Percentiles rank a stretch among this genome's conserved stretches.
These are phyloP conservation scores for Kockiozyma suomiensis DNA, from an alignment of 805 yeast species.

Conservation along the genomic window DNA sequence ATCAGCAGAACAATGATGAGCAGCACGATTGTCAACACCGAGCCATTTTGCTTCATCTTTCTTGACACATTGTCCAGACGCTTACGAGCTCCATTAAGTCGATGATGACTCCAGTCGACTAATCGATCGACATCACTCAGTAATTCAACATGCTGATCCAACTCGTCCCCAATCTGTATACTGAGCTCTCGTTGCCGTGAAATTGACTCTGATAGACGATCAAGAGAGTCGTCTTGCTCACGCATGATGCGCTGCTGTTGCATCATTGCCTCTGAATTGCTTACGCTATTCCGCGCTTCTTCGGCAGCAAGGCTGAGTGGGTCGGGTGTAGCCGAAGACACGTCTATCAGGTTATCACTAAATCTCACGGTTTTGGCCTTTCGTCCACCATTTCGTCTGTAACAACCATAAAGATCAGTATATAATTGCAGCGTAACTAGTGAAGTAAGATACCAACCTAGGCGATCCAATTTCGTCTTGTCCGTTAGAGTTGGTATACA, in stretches of 20 bases:
- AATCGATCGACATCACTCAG: conserved; percentile 46
- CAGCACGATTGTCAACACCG: conserved; percentile 42
- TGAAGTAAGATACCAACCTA: conserved; percentile 2
- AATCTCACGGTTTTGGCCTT: conserved; percentile 38
- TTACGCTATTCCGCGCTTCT: conserved; percentile 26
- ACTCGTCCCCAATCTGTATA: conserved; percentile 45
- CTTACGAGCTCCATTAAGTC: conserved; percentile 43
- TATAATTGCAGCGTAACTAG: too few species aligned
- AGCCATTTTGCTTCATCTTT: conserved; percentile 43
- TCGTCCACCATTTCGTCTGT: neutral
- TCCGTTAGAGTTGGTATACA: neutral
- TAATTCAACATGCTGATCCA: conserved; percentile 43
- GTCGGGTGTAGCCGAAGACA: conserved; percentile 26
- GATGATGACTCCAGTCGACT: conserved; percentile 42
- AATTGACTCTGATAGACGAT: conserved; percentile 43
- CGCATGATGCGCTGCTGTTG: conserved; percentile 41
- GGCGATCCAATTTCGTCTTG: neutral
- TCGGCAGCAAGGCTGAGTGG: conserved; percentile 28
- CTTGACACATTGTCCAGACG: conserved; percentile 44
- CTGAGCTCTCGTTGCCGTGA: conserved; percentile 46
- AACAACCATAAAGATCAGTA: too few species aligned
- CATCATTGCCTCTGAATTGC: conserved; percentile 29
- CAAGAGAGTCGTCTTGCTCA: conserved; percentile 47
- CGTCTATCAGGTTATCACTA: conserved; percentile 39
- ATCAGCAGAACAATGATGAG: conserved; percentile 43